These are phyloP conservation scores for Sporothrix humicola DNA, from an alignment of 2,329 filamentous ascomycete genomes.

Conservation along the genomic window DNA sequence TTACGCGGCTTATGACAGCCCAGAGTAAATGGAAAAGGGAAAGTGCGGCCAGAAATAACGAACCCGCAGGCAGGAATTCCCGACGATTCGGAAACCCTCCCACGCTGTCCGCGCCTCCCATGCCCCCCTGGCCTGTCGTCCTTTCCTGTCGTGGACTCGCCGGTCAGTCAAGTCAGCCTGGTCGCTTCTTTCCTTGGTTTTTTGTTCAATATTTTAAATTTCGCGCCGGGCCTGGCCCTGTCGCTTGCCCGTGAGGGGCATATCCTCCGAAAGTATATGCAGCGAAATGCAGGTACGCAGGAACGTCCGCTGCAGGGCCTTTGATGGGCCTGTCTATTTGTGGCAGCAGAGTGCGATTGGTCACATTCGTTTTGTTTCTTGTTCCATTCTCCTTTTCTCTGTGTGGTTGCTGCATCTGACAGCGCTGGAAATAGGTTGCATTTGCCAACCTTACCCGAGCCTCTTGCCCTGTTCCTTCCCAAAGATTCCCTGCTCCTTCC, in stretches of 20 bases:
- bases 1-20: conserved; percentile 12
- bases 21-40: not conserved
- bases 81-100: conserved; percentile 30
- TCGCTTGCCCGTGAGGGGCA: conserved; percentile 13
- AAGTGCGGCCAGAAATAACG: conserved; percentile 8
- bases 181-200: not conserved
- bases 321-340: conserved; percentile 4
- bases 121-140: not conserved
- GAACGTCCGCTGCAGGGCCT: conserved; percentile 10
- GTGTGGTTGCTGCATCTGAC: not conserved
- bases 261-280: conserved; percentile 21
- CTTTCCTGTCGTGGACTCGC: not conserved
- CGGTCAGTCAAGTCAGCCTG: not conserved
- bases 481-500: not conserved
- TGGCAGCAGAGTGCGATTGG: conserved; percentile 13
- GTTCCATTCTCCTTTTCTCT: conserved; percentile 8
- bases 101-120: not conserved
- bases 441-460: not conserved
- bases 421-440: not conserved
- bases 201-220: not conserved
- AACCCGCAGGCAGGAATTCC: conserved; percentile 11
- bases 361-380: conserved; percentile 15
- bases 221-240: not conserved
- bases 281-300: conserved; percentile 22
- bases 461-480: not conserved